These are phyloP conservation scores for Kwoniella botswanensis DNA, from an alignment of 768 basidiomycete genomes.

Conservation along the genomic window DNA sequence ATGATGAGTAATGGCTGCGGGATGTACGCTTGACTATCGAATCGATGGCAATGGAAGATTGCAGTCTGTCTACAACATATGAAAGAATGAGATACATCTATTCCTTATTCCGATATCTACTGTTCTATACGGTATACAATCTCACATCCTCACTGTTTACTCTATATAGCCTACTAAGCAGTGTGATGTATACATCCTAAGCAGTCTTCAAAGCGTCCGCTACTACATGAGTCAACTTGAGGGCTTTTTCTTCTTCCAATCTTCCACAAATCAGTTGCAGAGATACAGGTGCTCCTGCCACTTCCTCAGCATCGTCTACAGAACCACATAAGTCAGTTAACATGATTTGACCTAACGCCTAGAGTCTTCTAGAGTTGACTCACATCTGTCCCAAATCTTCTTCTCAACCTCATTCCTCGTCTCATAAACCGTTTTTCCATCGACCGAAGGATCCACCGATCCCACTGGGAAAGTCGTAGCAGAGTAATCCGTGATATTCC, in stretches of 20 bases:
- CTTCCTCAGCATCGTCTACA: conserved; percentile 68
- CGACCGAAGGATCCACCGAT: conserved; percentile 62
- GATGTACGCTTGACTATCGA: too few species aligned
- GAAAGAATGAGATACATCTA: too few species aligned
- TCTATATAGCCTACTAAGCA: too few species aligned
- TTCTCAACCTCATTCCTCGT: conserved; percentile 62
- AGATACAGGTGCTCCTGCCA: conserved; percentile 60
- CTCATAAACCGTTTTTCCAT: conserved; percentile 55
- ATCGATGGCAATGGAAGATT: too few species aligned
- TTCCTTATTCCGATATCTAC: too few species aligned
- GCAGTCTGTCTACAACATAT: too few species aligned
- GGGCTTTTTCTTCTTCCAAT: conserved; percentile 68
- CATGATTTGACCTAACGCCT: too few species aligned
- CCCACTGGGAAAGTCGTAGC: conserved; percentile 70
- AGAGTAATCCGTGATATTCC: conserved; percentile 65
- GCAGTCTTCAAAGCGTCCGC: conserved; percentile 31
- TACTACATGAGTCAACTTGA: conserved; percentile 72
- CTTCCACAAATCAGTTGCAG: conserved; percentile 15
- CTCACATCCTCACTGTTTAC: too few species aligned
- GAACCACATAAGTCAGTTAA: background rate
- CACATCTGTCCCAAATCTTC: conserved; percentile 63
- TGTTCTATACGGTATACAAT: too few species aligned
- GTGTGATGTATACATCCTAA: background rate
- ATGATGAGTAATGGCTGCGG: too few species aligned
- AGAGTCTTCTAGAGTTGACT: background rate